Base-by-base conservation (phyloP, 228 moss, liverwort and hornwort genomes). In the Sphagnum magellanicum region DNA sequence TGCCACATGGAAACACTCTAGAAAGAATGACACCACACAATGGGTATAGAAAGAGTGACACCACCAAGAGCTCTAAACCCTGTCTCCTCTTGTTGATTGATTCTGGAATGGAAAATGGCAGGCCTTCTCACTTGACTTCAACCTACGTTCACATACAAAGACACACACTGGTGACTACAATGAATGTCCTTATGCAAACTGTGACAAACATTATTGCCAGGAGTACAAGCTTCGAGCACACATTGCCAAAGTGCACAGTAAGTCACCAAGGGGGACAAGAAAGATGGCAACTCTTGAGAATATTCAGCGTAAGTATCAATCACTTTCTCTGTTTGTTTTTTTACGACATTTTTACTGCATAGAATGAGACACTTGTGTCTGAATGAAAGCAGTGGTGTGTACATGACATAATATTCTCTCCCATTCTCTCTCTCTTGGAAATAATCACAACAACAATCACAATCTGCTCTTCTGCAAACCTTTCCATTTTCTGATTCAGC, bases 121-220 rank as follows among this genome's bases (percentile, higher is more conserved):
- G 92, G 92, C 92, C 1, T 92, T 88, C 72, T 92, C 92, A 3
- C 67, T 92, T 76, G 92, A 92, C 74, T 92, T 92, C 64, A 92
- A 92, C 70, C 17, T 92, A 67, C 80, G 92, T 52, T 92, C 92
- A 1, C 92, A 92, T 66, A 92, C 89, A 88, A 92, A 92, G 85
- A 92, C 92, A 4, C 92, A 92, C 69, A 92, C 92, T 49, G 92
- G 92, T 71, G 92, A 92, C 71, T 92, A 89, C 68, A 89, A 92
- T 51, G 92, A 92, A 75, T 92, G 92, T 71, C 89, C 92, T 48
- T 89, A 92, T 66, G 75, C 89, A 7, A 88, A 89, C 66, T 92
- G 92, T 71, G 92, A 92, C 73, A 92, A 92, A 74, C 77, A 89
- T 68, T 92, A 92, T 55, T 92, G 92, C 77, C 92, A 92, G 71